A percentile compares a stretch with the other conserved stretches of the same genome.
Evolutionary conservation across 192 early-diverging fungal species (phyloP).

Genomic region (Rhizophagus sp.): DNA sequence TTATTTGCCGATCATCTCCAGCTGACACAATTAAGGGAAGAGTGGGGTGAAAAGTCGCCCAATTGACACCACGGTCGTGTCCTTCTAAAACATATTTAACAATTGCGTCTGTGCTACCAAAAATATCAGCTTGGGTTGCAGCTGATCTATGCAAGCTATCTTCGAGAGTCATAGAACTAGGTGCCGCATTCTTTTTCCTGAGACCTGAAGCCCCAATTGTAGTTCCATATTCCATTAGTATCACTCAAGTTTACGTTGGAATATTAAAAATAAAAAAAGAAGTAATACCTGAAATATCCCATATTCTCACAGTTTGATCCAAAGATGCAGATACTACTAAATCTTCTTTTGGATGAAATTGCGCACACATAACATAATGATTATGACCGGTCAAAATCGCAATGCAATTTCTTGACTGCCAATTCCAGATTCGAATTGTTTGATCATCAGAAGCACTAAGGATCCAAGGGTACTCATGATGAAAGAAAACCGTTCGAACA

Average conservation of each 20-base stretch:
- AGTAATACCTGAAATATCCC: constrained; percentile 93
- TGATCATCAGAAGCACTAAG: constrained; percentile 96
- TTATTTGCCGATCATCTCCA: constrained; percentile 96
- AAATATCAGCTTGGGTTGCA: constrained; percentile 86
- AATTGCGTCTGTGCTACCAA: constrained; percentile 94
- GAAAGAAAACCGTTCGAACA: constrained; percentile 95
- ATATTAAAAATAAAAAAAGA: constrained; percentile 21
- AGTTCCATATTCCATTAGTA: neutral
- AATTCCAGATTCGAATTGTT: constrained; percentile 99
- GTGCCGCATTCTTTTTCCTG: constrained; percentile 80
- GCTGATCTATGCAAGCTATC: constrained; percentile 48
- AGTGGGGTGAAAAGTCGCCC: constrained; percentile 96
- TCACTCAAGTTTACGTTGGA: neutral
- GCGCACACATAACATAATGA: constrained; percentile 98
- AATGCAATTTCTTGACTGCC: constrained; percentile 98
- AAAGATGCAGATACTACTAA: constrained; percentile 93
- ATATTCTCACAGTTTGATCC: constrained; percentile 98
- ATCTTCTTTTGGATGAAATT: constrained; percentile 98
- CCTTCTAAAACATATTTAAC: constrained; percentile 99
- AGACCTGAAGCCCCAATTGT: constrained; percentile 52
- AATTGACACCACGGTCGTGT: constrained; percentile 97
- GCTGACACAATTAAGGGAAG: constrained; percentile 95
- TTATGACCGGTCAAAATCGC: constrained; percentile 97
- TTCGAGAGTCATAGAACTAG: constrained; percentile 54
- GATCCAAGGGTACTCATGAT: constrained; percentile 98